phyloP scores from a whole-genome alignment of 2,329 filamentous ascomycete species.

The Sclerotinia borealis region DNA sequence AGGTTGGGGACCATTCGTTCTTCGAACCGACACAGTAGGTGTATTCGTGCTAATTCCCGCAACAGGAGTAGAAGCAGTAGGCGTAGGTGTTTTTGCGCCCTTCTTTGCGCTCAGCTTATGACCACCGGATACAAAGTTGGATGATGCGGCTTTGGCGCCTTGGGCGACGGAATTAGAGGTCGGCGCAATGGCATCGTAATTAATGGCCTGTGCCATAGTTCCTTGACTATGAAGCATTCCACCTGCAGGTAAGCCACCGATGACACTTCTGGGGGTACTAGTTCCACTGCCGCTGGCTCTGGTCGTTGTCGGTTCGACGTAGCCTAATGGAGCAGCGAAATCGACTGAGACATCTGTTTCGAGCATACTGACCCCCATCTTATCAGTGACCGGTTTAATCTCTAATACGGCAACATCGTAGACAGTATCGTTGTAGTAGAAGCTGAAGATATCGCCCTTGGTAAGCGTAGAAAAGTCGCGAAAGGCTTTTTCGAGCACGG shows the following conservation, averaged over 20 bases:
- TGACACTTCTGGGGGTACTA: slow-evolving; percentile 69
- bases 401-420: slow-evolving; percentile 93
- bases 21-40: slow-evolving; percentile 31
- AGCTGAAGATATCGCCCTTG: slow-evolving; percentile 91
- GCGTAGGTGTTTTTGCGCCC: slow-evolving; percentile 65
- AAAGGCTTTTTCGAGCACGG: slow-evolving; percentile 93
- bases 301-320: slow-evolving; percentile 73
- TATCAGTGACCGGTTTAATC: slow-evolving; percentile 77
- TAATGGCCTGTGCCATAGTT: slow-evolving; percentile 96
- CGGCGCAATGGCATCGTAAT: slow-evolving; percentile 86
- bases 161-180: slow-evolving; percentile 59
- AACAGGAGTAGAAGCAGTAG: slow-evolving; percentile 68
- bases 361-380: slow-evolving; percentile 86
- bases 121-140: slow-evolving; percentile 74
- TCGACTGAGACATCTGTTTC: slow-evolving; percentile 97
- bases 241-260: slow-evolving; percentile 59
- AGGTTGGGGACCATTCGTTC: slow-evolving; percentile 76
- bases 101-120: slow-evolving; percentile 82
- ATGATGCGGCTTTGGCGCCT: slow-evolving; percentile 57
- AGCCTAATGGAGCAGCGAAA: slow-evolving; percentile 89
- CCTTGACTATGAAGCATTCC: slow-evolving; percentile 78
- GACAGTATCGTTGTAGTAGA: slow-evolving; percentile 89
- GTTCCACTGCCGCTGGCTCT: slow-evolving; percentile 57
- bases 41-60: slow-evolving; percentile 44
- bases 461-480: slow-evolving; percentile 92